Evolutionary conservation across 345 rosid species (phyloP).

Genomic region (Clausena lansium): DNA sequence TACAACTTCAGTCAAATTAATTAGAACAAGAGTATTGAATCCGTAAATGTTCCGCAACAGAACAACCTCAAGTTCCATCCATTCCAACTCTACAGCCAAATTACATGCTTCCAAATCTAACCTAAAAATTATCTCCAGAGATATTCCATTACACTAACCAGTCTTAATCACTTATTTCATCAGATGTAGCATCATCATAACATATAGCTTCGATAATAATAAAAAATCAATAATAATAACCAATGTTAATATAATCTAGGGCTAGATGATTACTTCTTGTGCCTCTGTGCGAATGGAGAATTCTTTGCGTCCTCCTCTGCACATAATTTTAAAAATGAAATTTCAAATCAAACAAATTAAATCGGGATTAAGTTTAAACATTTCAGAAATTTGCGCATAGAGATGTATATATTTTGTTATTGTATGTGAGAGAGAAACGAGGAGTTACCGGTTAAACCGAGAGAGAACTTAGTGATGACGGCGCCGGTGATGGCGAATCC

Average conservation of each 20-base stretch:
- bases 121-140: background rate
- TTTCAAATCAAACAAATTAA: background rate
- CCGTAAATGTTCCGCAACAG: background rate
- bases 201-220: background rate
- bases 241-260: background rate
- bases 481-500: constrained; percentile 77
- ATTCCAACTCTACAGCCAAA: background rate
- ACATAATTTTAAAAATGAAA: background rate
- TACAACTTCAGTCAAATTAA: too few relatives aligned
- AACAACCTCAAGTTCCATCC: background rate
- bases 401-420: too few relatives aligned
- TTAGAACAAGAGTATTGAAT: too few relatives aligned
- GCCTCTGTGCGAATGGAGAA: constrained; percentile 14
- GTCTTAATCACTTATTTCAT: background rate
- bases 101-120: background rate
- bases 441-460: constrained; percentile 60
- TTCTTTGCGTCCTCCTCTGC: constrained; percentile 18
- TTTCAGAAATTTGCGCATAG: background rate
- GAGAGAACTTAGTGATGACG: constrained; percentile 64
- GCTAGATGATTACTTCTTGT: background rate
- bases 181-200: background rate
- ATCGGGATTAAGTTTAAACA: background rate
- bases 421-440: background rate
- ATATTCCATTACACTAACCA: background rate
- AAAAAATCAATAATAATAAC: background rate